phyloP scores from a whole-genome alignment of 2,329 filamentous ascomycete species.

The Aspergillus chevalieri region DNA sequence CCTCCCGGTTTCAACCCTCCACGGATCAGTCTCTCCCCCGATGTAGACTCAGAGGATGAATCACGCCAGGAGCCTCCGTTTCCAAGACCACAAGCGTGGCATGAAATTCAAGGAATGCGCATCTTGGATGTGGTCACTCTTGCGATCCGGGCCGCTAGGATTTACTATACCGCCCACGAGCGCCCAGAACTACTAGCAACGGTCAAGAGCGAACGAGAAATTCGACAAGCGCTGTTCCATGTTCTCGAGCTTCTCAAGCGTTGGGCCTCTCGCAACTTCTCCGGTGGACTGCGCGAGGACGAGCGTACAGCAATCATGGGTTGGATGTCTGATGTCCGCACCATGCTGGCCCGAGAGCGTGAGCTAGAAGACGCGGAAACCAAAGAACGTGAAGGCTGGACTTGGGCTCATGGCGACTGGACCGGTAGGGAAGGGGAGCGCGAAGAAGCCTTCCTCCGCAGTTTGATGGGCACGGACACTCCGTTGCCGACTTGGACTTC shows the following conservation, averaged over 20 bases:
- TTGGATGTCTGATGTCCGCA: conserved; percentile 75
- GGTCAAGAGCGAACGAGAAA: conserved; percentile 80
- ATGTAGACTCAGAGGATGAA: conserved; percentile 41
- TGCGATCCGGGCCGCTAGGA: conserved; percentile 90
- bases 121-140: conserved; percentile 88
- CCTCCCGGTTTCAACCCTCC: conserved; percentile 22
- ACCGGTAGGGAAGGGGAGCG: conserved; percentile 65
- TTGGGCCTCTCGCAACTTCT: conserved; percentile 82
- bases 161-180: conserved; percentile 93
- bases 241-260: conserved; percentile 89
- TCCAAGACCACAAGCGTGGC: conserved; percentile 57
- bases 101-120: conserved; percentile 85
- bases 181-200: conserved; percentile 75
- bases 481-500: conserved; percentile 64
- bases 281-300: conserved; percentile 69
- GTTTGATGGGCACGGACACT: conserved; percentile 55
- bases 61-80: conserved; percentile 15
- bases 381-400: conserved; percentile 66
- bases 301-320: conserved; percentile 68
- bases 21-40: conserved; percentile 26
- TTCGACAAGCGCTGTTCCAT: conserved; percentile 74
- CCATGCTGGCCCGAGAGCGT: conserved; percentile 70
- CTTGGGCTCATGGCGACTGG: conserved; percentile 79
- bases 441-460: conserved; percentile 73
- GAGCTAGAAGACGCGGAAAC: conserved; percentile 68